Base-by-base conservation (phyloP, 345 rosid species). In the Physaria fendleri region DNA sequence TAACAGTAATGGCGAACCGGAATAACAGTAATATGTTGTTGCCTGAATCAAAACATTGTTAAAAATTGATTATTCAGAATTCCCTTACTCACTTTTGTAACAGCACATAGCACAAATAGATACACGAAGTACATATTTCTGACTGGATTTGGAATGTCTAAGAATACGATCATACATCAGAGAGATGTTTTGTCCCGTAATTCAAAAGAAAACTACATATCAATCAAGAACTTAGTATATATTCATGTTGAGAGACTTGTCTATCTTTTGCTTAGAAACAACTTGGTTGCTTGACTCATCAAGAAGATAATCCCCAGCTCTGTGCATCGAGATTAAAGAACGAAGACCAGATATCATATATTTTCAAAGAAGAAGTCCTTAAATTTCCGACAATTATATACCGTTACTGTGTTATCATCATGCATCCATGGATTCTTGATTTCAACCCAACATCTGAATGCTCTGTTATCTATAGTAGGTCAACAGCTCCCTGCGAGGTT, bases 301-400 rank as follows among this genome's bases (percentile, higher is more conserved):
- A 64, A 93, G 90, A 43, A 93, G 84, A 76, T 84, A 93, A 53
- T 89, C 95, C 33, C 81, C 81, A 44, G 95, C 95, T 74, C 87
- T 84, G 66, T 90, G 99, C 75, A 84, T 79, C 0, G 97, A 94
- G 40, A 94, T 94, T 12, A 97, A 94, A 52, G 99, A 87, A 75
- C 90, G 99, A 68, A 90, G 97, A 54, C 99, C 97, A 8, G 99
- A 94, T 72, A 94, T 90, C 81, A 90, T 90, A 77, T 94, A 90
- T 27, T 48, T 4, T 3, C n/a, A n/a, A n/a, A n/a, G n/a, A n/a
- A 56, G 17, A 37, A 0, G 1, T 33, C 17, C 32, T 17, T 16
- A n/a, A 16, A 8, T 11, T 23, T 66, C 38, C 4, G 20, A 24
- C 25, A 29, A 46, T n/a, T 66, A 39, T 45, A 40, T 69, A 93